phyloP scores from a whole-genome alignment of 2,329 filamentous ascomycete species.

The Aspergillus sp. region DNA sequence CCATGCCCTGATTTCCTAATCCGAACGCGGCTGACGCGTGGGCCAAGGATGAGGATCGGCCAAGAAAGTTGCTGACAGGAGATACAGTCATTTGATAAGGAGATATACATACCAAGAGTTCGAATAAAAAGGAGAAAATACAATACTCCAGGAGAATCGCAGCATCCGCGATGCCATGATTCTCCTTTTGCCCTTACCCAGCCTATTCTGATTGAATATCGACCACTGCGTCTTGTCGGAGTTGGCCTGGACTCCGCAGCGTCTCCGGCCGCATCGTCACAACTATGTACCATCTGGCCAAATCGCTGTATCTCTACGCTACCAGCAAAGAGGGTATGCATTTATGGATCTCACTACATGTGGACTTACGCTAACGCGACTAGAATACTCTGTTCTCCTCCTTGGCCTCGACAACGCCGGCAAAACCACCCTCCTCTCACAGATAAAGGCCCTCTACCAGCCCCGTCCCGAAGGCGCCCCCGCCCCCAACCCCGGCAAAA shows the following conservation, averaged over 20 bases:
- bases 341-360: neutral
- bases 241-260: conserved; percentile 13
- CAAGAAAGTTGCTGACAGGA: neutral
- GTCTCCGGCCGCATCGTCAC: conserved; percentile 11
- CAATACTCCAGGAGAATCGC: neutral
- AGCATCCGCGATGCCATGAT: conserved; percentile 17
- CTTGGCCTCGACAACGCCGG: conserved; percentile 97
- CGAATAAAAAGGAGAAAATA: neutral
- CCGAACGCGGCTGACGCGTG: conserved; percentile 18
- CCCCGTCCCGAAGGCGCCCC: conserved; percentile 34
- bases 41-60: conserved; percentile 3
- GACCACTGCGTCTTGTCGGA: conserved; percentile 8
- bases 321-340: conserved; percentile 86
- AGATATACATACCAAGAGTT: neutral
- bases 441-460: conserved; percentile 81
- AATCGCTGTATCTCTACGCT: conserved; percentile 88
- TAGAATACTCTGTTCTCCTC: conserved; percentile 94
- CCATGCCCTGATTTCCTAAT: conserved; percentile 24
- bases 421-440: conserved; percentile 95
- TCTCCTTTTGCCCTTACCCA: conserved; percentile 3
- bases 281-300: conserved; percentile 89
- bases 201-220: conserved; percentile 9
- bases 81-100: neutral
- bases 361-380: conserved; percentile 1
- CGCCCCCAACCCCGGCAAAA: conserved; percentile 62